These are phyloP conservation scores for Saururus chinensis DNA, from an alignment of 164 flowering plant species.

Conservation along the genomic window DNA sequence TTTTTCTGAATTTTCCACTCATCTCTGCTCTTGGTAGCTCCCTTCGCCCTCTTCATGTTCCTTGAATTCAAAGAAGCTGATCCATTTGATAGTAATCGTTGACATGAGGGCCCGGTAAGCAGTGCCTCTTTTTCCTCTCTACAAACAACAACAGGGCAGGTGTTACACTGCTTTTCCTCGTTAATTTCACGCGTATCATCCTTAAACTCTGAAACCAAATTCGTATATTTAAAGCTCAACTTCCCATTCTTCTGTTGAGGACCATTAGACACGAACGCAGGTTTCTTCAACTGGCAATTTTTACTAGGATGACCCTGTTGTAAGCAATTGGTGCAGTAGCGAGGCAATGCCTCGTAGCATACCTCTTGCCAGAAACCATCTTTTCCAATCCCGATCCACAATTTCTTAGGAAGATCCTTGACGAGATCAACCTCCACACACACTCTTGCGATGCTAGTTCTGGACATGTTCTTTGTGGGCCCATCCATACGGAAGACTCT, in stretches of 20 bases:
- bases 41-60: background rate
- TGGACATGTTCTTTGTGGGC: background rate
- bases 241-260: background rate
- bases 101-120: background rate
- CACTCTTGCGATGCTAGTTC: background rate
- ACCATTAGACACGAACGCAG: background rate
- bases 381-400: slow-evolving; percentile 1
- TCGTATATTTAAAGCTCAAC: background rate
- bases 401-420: background rate
- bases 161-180: background rate
- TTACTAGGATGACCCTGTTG: background rate
- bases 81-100: background rate
- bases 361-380: slow-evolving; percentile 1
- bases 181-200: background rate
- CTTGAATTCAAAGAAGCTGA: background rate
- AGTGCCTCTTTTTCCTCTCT: background rate
- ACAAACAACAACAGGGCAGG: background rate
- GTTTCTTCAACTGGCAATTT: background rate
- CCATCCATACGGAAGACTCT: slow-evolving; percentile 1
- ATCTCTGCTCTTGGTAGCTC: background rate
- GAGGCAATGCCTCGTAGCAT: background rate
- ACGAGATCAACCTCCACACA: background rate
- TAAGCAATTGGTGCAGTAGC: background rate
- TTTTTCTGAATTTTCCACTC: too few species aligned
- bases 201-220: background rate